Evolutionary conservation across 371 early-diverging fungal genomes (phyloP).

Genomic region (Mucor lusitanicus): DNA sequence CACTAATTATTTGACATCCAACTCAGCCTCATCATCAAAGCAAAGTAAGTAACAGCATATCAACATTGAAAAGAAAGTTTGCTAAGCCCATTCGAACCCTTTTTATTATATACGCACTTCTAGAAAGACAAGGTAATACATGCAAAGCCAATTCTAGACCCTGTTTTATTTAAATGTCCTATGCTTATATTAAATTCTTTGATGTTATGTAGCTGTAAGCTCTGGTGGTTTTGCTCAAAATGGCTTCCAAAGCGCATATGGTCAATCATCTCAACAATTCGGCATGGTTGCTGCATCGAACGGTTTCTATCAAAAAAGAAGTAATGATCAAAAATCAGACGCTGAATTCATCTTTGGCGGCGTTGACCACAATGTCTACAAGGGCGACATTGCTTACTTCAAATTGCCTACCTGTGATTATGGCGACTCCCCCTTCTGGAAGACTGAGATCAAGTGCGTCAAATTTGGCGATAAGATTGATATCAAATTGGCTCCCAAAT

Average conservation of each 20-base stretch:
- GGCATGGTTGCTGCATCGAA: slow-evolving; percentile 24
- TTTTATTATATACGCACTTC: slow-evolving; percentile 1
- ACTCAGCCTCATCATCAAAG: slow-evolving; percentile 20
- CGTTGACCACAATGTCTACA: slow-evolving; percentile 44
- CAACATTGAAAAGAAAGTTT: background rate
- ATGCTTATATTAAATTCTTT: slow-evolving; percentile 5
- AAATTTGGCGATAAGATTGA: slow-evolving; percentile 40
- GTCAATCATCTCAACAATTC: slow-evolving; percentile 33
- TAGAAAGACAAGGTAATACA: slow-evolving; percentile 9
- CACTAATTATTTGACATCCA: slow-evolving; percentile 30
- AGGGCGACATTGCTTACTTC: slow-evolving; percentile 44
- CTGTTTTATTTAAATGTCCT: slow-evolving; percentile 3
- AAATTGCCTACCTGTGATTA: slow-evolving; percentile 45
- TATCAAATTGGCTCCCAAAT: slow-evolving; percentile 37
- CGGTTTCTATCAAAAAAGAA: slow-evolving; percentile 42
- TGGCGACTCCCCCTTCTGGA: slow-evolving; percentile 47
- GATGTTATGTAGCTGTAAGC: slow-evolving; percentile 1
- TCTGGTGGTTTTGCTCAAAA: slow-evolving; percentile 38
- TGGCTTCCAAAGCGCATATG: slow-evolving; percentile 34
- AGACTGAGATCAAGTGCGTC: slow-evolving; percentile 41
- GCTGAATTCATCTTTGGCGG: slow-evolving; percentile 51
- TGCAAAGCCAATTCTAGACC: slow-evolving; percentile 12
- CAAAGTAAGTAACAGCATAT: slow-evolving; percentile 9
- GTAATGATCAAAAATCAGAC: slow-evolving; percentile 24
- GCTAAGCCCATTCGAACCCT: slow-evolving; percentile 7